Evolutionary conservation across 495 filamentous ascomycete species (phyloP).

Genomic region (Podospora tetraspora): DNA sequence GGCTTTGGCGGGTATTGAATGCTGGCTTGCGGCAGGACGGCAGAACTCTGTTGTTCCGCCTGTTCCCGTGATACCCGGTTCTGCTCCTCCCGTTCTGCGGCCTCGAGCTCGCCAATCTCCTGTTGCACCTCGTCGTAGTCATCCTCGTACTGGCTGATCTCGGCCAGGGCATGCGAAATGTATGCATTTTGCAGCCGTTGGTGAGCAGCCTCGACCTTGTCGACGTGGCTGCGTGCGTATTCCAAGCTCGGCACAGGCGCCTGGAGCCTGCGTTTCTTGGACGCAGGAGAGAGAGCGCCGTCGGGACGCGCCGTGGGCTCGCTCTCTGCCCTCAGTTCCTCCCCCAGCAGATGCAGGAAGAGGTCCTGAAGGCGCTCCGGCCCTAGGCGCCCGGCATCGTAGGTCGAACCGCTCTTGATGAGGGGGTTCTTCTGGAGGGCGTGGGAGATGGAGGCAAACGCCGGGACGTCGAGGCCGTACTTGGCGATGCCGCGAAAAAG

Average conservation of each 20-base stretch:
- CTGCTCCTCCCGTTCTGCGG: conserved; percentile 6
- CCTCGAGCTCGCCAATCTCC: conserved; percentile 65
- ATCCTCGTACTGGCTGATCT: conserved; percentile 71
- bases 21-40: not conserved
- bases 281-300: conserved; percentile 42
- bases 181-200: conserved; percentile 71
- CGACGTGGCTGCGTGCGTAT: conserved; percentile 57
- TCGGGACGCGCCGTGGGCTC: conserved; percentile 27
- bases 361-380: conserved; percentile 73
- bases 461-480: conserved; percentile 56
- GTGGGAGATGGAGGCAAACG: conserved; percentile 69
- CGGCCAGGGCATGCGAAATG: conserved; percentile 55
- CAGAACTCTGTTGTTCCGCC: not conserved
- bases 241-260: conserved; percentile 59
- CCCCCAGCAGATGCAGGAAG: conserved; percentile 68
- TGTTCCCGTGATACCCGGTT: not conserved
- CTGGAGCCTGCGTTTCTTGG: conserved; percentile 69
- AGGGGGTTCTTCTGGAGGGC: conserved; percentile 64
- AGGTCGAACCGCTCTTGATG: conserved; percentile 60
- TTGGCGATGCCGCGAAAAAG: conserved; percentile 78
- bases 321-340: conserved; percentile 53
- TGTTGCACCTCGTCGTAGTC: conserved; percentile 55
- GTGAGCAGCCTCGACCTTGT: conserved; percentile 63
- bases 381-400: conserved; percentile 65
- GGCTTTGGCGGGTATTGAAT: not conserved